Base-by-base conservation (phyloP, 2,329 filamentous ascomycete species). In the Neoascochyta sp. region DNA sequence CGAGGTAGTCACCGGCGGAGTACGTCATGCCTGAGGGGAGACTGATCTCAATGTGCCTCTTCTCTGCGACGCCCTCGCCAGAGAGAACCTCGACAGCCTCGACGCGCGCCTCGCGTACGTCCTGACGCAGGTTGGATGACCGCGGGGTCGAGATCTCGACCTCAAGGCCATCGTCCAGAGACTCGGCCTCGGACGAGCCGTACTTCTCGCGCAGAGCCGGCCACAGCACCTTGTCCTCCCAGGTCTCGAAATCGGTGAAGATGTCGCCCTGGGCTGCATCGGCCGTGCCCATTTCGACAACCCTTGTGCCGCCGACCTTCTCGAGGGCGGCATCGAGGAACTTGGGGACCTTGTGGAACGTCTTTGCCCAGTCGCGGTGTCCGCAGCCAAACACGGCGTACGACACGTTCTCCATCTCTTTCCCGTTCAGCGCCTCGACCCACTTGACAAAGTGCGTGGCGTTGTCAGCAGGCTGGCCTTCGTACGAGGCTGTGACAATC, bases 1-100 rank as follows among this genome's bases (percentile, higher is more conserved):
- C 81, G 1, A 90, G 71, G 54, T 92, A 90, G 52, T 90, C 85
- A 9, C 85, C 86, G 2, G 81, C 75, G 21, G 74, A 71, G 61
- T 89, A 90, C 0, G 70, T 72, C 68, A 78, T 64, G 6, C 57
- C 63, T 1, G 60, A 60, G 1, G 67, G 67, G 6, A 70, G 50
- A 27, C 63, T 57, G 33, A 71, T 57, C 36, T 69, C 65, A 15
- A 70, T 63, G 35, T 69, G 64, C 25, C 55, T 39, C 40, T 64
- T 61, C 28, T 60, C 47, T 1, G 39, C 29, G 2, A 46, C 47
- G 7, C 50, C 51, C 12, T 50, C 43, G 1, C 42, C 36, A 6
- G 59, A 53, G 2, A 65, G 47, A 4, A 56, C 36, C 21, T 57
- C 36, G 4, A 51, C 45, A 12, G 57, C 52, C 21, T 62, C 48